Evolutionary conservation across 352 stramenopile genomes (phyloP).

Genomic region (Phytophthora crassamura): DNA sequence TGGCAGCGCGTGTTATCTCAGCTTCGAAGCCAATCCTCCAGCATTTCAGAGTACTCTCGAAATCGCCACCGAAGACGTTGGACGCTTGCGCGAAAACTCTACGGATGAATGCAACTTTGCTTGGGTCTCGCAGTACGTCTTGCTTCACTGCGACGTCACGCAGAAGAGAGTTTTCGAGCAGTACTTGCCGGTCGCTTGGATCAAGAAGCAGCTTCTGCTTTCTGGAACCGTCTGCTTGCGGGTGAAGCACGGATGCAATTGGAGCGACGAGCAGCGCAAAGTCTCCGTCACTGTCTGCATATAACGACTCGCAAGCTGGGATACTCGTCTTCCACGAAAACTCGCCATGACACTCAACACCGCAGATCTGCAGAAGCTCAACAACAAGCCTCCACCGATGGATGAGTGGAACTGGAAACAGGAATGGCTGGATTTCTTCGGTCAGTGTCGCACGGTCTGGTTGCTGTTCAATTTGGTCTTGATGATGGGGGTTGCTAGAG

Average conservation of each 20-base stretch:
- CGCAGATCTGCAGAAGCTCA: constrained; percentile 54
- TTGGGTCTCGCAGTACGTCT: constrained; percentile 35
- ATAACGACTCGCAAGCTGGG: constrained; percentile 28
- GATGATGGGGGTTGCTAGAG: constrained; percentile 50
- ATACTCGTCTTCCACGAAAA: constrained; percentile 27
- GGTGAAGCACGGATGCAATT: constrained; percentile 56
- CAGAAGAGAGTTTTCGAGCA: constrained; percentile 37
- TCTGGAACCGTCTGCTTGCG: constrained; percentile 8
- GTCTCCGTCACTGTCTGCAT: constrained; percentile 47
- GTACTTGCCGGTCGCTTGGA: constrained; percentile 23
- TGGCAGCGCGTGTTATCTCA: constrained; percentile 21
- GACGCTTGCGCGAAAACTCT: constrained; percentile 41
- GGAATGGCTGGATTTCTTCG: constrained; percentile 82
- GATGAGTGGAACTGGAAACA: constrained; percentile 58
- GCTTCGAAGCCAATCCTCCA: constrained; percentile 63
- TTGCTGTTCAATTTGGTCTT: constrained; percentile 59
- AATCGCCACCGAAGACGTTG: constrained; percentile 28
- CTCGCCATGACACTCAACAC: constrained; percentile 42
- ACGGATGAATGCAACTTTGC: constrained; percentile 55
- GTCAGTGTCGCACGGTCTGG: constrained; percentile 70
- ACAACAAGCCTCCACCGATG: constrained; percentile 44
- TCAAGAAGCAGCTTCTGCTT: constrained; percentile 39
- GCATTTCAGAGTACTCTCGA: constrained; percentile 40
- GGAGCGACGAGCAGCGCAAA: constrained; percentile 43
- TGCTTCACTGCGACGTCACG: constrained; percentile 32